Conservation (phyloP, 768 basidiomycete species). For the Termitomyces sp. region DNA sequence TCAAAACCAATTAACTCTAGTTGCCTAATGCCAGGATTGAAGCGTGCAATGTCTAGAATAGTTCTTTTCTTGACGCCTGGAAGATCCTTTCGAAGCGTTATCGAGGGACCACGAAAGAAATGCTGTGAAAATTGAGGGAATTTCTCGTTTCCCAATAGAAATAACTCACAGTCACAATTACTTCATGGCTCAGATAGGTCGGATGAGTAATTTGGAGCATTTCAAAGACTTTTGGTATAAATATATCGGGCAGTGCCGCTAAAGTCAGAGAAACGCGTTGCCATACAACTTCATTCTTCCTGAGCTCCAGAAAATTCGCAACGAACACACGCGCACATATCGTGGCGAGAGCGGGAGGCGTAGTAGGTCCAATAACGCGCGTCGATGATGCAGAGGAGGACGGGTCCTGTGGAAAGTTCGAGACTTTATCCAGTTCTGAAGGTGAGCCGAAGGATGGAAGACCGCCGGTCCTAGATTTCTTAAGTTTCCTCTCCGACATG, state of each 20-base stretch:
- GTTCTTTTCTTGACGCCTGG: constrained; percentile 50
- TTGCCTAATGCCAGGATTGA: constrained; percentile 33
- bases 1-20: constrained; percentile 47
- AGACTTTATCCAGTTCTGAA: constrained; percentile 35
- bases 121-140: constrained; percentile 29
- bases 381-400: constrained; percentile 49
- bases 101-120: constrained; percentile 48
- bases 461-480: constrained; percentile 9
- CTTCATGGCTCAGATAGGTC: constrained; percentile 42
- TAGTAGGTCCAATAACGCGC: constrained; percentile 26
- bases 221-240: constrained; percentile 45
- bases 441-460: constrained; percentile 33
- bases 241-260: constrained; percentile 42
- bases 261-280: constrained; percentile 32
- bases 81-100: constrained; percentile 41
- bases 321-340: constrained; percentile 51
- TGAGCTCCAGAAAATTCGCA: constrained; percentile 33
- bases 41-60: constrained; percentile 34
- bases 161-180: constrained; percentile 47
- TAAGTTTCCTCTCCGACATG: constrained; percentile 10
- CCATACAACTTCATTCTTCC: constrained; percentile 33
- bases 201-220: constrained; percentile 46
- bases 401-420: constrained; percentile 28
- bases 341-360: constrained; percentile 38
- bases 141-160: neutral